A percentile compares a stretch with the other conserved stretches of the same genome.
Conservation (phyloP, 106 monocot genomes). For the Acorus calamus region DNA sequence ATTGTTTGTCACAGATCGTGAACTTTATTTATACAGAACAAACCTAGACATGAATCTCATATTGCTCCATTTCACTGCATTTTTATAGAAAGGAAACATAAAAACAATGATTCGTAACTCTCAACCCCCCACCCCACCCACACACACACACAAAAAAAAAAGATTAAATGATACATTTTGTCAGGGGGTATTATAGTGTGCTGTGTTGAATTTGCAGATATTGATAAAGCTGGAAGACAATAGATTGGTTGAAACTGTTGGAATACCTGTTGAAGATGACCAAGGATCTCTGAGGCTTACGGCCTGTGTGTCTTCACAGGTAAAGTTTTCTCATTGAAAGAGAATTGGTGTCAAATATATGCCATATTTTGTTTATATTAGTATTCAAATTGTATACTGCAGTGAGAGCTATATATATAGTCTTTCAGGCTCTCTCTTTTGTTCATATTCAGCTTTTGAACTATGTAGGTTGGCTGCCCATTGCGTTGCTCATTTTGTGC, state of each 20-base stretch:
- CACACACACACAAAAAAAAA: no score
- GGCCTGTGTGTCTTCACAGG: slow-evolving; percentile 97
- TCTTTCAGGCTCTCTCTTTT: not conserved
- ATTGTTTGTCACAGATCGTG: no score
- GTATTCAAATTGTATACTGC: not conserved
- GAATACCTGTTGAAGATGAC: slow-evolving; percentile 75
- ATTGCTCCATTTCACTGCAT: no score
- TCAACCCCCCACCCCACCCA: no score
- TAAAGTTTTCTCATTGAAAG: slow-evolving; percentile 2
- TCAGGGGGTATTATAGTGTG: no score
- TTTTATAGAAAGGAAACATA: no score
- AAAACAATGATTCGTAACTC: no score
- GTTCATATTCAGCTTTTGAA: not conserved
- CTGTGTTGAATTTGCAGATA: slow-evolving; percentile 37
- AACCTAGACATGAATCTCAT: no score
- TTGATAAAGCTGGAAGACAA: slow-evolving; percentile 81
- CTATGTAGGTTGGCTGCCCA: slow-evolving; percentile 79
- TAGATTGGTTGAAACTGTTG: slow-evolving; percentile 89
- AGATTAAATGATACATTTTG: no score
- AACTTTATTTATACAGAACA: no score
- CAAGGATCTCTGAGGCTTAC: slow-evolving; percentile 70
- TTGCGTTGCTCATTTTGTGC: slow-evolving; percentile 88
- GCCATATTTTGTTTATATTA: not conserved
- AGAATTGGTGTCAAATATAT: not conserved
- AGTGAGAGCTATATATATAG: no score